Evolutionary conservation across 495 filamentous ascomycete genomes (phyloP).

Genomic region (Neurospora sp.): DNA sequence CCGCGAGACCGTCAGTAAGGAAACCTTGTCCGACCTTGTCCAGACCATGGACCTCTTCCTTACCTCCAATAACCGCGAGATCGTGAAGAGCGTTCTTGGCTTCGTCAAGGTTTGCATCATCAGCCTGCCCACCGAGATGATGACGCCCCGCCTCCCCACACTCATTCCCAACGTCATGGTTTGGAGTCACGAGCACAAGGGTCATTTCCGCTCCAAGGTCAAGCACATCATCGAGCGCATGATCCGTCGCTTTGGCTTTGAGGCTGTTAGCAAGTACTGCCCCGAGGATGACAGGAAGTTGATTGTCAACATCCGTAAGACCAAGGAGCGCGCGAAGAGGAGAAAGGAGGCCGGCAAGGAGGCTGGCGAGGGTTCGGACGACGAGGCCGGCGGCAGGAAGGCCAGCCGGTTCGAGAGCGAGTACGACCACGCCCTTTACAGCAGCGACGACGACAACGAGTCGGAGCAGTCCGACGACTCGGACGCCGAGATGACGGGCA

Average conservation of each 20-base stretch:
- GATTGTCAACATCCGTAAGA: slow-evolving; percentile 87
- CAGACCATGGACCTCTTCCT: slow-evolving; percentile 91
- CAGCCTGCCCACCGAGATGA: slow-evolving; percentile 62
- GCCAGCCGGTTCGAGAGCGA: slow-evolving; percentile 70
- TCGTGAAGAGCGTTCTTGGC: slow-evolving; percentile 82
- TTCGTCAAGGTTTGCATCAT: slow-evolving; percentile 96
- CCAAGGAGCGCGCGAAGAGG: slow-evolving; percentile 74
- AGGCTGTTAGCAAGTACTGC: slow-evolving; percentile 61
- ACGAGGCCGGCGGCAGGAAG: slow-evolving; percentile 35
- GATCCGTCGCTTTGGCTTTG: slow-evolving; percentile 79
- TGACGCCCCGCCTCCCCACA: slow-evolving; percentile 59
- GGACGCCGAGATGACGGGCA: slow-evolving; percentile 51
- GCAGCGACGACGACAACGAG: slow-evolving; percentile 47
- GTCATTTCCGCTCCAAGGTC: slow-evolving; percentile 87
- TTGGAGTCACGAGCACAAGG: slow-evolving; percentile 97
- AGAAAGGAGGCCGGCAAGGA: slow-evolving; percentile 61
- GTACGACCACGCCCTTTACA: slow-evolving; percentile 91
- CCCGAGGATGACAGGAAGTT: slow-evolving; percentile 82
- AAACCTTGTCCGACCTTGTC: slow-evolving; percentile 64
- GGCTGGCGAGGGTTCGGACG: slow-evolving; percentile 35
- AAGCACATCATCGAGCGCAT: slow-evolving; percentile 95
- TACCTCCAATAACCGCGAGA: slow-evolving; percentile 89
- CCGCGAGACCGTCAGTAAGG: slow-evolving; percentile 43
- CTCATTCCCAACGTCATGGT: slow-evolving; percentile 84
- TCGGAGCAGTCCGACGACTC: slow-evolving; percentile 48